Base-by-base conservation (phyloP, 495 filamentous ascomycete genomes). In the Immersiella caudata region DNA sequence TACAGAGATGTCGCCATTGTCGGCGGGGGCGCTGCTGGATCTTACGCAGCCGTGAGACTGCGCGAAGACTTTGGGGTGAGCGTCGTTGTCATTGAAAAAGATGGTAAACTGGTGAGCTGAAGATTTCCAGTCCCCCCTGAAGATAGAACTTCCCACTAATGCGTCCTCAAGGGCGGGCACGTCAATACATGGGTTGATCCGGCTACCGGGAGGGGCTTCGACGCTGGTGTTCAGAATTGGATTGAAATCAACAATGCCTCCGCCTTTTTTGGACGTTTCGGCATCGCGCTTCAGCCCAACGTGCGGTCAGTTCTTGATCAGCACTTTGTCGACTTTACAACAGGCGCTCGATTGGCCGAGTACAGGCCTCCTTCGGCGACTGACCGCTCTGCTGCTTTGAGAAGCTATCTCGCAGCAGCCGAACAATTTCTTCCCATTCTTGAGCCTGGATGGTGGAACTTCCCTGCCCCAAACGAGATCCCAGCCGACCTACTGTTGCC, bases 11-110 rank as follows among this genome's bases (percentile, higher is more conserved):
- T 84, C 57, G 79, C 68, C 55, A 75, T 85, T 60, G 71, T 85
- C 27, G 81, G 83, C 40, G 82, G 83, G 26, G 82, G 83, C 51
- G 79, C 78, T 25, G 76, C 82, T 1, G 83, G 82, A 51, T 76
- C 82, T 25, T 83, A 83, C 67, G 77, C 82, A 36, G 83, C 80
- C 12, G 80, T 55, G 12, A 55, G 52, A 55, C n/a, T 55, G 16
- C 76, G 76, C 20, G 77, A 81, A 68, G 78, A 80, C 57, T 75
- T 68, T 52, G 69, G 73, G 20, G 75, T 79, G 66, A 78, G 70
- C 24, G 72, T 84, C 26, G 74, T 76, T 1, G 67, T 85, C 6
- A 76, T 84, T 33, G 82, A 84, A 68, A 76, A 76, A 69, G 70
- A 79, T 56, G 69, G 54, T 40, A 68, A 64, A 9, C 71, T 84